Evolutionary conservation across 495 filamentous ascomycete species (phyloP).

Genomic region (Rostrohypoxylon terebratum): DNA sequence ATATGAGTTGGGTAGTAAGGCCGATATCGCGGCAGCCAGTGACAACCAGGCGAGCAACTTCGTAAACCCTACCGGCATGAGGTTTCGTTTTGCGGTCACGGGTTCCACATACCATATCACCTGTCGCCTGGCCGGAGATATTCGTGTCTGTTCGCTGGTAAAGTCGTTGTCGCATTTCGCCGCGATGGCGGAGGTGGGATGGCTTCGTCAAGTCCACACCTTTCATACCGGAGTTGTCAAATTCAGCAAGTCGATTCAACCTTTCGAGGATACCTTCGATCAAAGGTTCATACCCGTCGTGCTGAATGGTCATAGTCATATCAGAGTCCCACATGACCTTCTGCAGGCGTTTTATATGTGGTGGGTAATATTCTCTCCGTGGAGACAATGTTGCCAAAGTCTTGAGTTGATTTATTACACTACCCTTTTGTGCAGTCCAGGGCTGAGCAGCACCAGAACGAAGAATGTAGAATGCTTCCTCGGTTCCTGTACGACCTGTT

Average conservation of each 20-base stretch:
- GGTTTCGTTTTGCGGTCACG: conserved; percentile 36
- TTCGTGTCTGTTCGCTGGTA: conserved; percentile 53
- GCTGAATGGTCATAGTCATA: conserved; percentile 64
- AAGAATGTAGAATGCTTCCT: conserved; percentile 67
- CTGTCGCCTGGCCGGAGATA: neutral
- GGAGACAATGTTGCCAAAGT: conserved; percentile 63
- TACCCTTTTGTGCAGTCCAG: conserved; percentile 51
- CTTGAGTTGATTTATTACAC: conserved; percentile 45
- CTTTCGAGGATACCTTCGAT: conserved; percentile 58
- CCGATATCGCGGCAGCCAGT: conserved; percentile 27
- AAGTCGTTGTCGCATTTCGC: conserved; percentile 51
- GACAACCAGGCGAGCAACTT: conserved; percentile 49
- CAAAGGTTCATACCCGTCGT: conserved; percentile 59
- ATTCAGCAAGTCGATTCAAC: conserved; percentile 51
- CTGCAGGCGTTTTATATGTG: conserved; percentile 61
- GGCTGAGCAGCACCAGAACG: conserved; percentile 60
- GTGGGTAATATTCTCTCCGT: conserved; percentile 67
- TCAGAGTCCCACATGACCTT: conserved; percentile 58
- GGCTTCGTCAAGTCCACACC: conserved; percentile 3
- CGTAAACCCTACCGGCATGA: conserved; percentile 45
- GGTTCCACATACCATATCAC: conserved; percentile 32
- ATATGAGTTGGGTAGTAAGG: conserved; percentile 29
- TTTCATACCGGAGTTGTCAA: conserved; percentile 28
- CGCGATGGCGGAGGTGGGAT: conserved; percentile 52
- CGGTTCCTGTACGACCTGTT: conserved; percentile 69